A percentile compares a stretch with the other conserved stretches of the same genome.
Evolutionary conservation across 179 eudicot species (phyloP).

Genomic region (Beta lomatogona): DNA sequence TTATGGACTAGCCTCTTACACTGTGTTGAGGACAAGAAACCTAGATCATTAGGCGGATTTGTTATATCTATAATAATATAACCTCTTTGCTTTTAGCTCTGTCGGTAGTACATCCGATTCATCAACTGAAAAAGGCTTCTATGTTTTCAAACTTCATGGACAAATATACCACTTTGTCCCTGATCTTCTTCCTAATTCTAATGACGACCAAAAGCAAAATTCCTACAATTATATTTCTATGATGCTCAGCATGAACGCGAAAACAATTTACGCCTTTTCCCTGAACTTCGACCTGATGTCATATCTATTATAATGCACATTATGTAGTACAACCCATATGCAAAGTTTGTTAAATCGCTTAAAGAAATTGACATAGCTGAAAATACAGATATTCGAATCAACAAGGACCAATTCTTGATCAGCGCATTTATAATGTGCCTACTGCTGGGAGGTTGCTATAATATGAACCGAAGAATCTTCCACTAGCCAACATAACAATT

Average conservation of each 20-base stretch:
- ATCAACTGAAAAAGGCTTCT: not conserved
- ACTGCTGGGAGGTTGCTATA: not conserved
- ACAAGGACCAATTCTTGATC: not conserved
- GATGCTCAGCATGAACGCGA: not conserved
- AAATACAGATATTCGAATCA: not conserved
- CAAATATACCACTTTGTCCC: not conserved
- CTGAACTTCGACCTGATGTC: not conserved
- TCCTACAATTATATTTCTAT: not conserved
- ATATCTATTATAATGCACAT: not conserved
- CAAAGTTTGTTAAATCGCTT: not conserved
- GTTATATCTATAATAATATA: too few relatives aligned
- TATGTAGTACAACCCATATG: not conserved
- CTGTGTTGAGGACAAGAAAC: too few relatives aligned
- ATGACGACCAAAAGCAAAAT: not conserved
- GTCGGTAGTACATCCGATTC: not conserved
- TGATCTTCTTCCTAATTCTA: not conserved
- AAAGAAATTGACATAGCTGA: not conserved
- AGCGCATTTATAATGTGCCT: not conserved
- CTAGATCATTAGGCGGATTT: not conserved
- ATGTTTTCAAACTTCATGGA: constrained; percentile 6
- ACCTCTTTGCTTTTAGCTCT: not conserved
- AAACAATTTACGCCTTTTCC: not conserved
- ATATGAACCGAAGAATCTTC: not conserved
- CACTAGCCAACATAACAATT: not conserved
- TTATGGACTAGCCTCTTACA: too few relatives aligned